Conservation (phyloP, 306 rosid species). For the Carpinus viminea region DNA sequence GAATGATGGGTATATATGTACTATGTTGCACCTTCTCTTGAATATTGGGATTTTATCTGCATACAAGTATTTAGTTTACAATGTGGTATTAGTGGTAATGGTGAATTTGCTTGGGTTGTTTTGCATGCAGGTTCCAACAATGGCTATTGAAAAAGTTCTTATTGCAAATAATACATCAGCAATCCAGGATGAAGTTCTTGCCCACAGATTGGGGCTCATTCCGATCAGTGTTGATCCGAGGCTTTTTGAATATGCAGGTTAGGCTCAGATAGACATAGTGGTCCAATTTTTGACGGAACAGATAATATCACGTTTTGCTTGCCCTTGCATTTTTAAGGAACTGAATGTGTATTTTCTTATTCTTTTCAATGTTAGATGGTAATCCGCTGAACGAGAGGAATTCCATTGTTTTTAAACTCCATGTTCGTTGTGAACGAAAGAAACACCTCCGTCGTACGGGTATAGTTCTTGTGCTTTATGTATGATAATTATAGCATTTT, state of each 20-base stretch:
- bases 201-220: constrained; percentile 94
- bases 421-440: constrained; percentile 48
- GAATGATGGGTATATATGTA: neutral
- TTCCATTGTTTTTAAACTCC: constrained; percentile 83
- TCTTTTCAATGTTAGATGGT: constrained; percentile 43
- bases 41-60: neutral
- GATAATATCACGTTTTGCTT: neutral
- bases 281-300: neutral
- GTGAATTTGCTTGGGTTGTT: constrained; percentile 12
- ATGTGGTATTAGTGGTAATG: neutral
- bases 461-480: constrained; percentile 20
- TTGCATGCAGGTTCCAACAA: constrained; percentile 79
- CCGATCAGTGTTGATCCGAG: constrained; percentile 88
- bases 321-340: neutral
- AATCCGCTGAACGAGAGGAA: constrained; percentile 74
- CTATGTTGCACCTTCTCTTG: neutral
- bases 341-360: neutral
- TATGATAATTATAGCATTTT: constrained; percentile 9
- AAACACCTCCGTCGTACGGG: constrained; percentile 63
- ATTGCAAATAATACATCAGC: constrained; percentile 83
- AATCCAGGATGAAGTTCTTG: constrained; percentile 90
- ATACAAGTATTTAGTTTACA: neutral
- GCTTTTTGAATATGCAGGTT: constrained; percentile 87
- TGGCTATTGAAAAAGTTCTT: constrained; percentile 95
- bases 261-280: constrained; percentile 11